Evolutionary conservation across 1,284 basidiomycete species (phyloP), one percentile per base, ranked within the genome.

Genomic region (Laetiporus sulphureus): DNA sequence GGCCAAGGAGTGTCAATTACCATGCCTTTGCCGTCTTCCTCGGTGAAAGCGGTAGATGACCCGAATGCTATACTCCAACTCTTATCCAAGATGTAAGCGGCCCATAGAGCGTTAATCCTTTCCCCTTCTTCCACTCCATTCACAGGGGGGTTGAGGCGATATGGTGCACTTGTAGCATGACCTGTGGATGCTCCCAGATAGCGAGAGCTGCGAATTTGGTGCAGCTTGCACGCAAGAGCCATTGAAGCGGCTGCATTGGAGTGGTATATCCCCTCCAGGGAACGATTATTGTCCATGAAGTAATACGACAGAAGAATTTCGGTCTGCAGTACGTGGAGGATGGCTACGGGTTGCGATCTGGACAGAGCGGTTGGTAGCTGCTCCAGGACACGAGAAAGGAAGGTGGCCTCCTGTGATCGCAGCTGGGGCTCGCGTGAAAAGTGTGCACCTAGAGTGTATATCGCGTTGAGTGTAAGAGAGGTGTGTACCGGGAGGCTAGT

Each of bases 81-180:
- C 29, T 66, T 64, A 52, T 69, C 69, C 27, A 72, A 51, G 13
- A 60, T 54, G 33, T 68, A 61, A 0, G 67, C 65, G 2, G 63
- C 62, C 73, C 73, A 75, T 50, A 72, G 73, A 0, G 65, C 67
- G 39, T 67, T 59, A 41, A 72, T 68, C 6, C 68, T 61, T 50
- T 74, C 71, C 11, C 64, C 65, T 39, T 72, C 66, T 42, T 71
- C 65, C 5, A 68, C 50, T 0, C 55, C 38, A 48, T 72, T 67
- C 5, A 45, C 52, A 2, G 65, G 60, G 2, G 61, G 55, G 19
- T 64, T 63, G 20, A 59, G 52, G 21, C 49, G 49, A 40, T 47
- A 58, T 15, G 50, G 19, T 32, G 40, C 39, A 42, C 30, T 19
- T n/a, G n/a, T n/a, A n/a, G n/a, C n/a, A n/a, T n/a, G n/a, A 20